Conservation (phyloP, 2,329 filamentous ascomycete genomes). For the Raffaelea albimanens region DNA sequence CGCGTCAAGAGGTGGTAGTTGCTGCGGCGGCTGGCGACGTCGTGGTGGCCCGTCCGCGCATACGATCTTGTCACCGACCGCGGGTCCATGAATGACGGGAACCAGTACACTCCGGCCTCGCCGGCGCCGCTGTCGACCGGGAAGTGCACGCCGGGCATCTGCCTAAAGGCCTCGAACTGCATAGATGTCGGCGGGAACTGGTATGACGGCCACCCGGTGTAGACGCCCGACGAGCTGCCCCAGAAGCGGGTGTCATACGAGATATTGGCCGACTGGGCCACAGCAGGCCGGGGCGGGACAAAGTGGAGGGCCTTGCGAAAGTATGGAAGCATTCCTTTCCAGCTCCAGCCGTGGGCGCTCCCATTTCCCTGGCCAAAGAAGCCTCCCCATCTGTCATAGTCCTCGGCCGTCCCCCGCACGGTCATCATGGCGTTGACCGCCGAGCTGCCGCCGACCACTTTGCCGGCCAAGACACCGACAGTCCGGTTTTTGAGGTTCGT, state of each 20-base stretch:
- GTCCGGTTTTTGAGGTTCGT: constrained; percentile 16
- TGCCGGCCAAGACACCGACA: constrained; percentile 15
- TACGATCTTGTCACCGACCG: constrained; percentile 25
- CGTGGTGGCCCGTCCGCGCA: constrained; percentile 26
- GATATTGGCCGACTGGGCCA: constrained; percentile 19
- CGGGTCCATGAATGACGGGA: constrained; percentile 31
- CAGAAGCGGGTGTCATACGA: constrained; percentile 24
- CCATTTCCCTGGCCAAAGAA: constrained; percentile 15
- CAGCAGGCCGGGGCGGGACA: constrained; percentile 7
- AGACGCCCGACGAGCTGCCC: constrained; percentile 25
- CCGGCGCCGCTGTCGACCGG: constrained; percentile 29
- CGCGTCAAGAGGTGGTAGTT: constrained; percentile 23
- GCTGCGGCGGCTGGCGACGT: constrained; percentile 16
- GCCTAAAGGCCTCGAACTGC: constrained; percentile 24
- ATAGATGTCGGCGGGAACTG: constrained; percentile 22
- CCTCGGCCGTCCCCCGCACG: constrained; percentile 21
- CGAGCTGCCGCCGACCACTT: constrained; percentile 26
- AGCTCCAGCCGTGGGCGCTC: constrained; percentile 11
- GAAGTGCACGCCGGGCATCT: constrained; percentile 28
- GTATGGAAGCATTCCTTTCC: constrained; percentile 19
- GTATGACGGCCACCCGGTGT: constrained; percentile 25
- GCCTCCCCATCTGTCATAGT: constrained; percentile 24
- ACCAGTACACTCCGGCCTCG: constrained; percentile 27
- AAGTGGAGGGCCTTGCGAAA: constrained; percentile 21
- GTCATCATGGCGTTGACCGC: constrained; percentile 27